Base-by-base conservation (phyloP, 139 green algal species). In the Chlorella sp. region DNA sequence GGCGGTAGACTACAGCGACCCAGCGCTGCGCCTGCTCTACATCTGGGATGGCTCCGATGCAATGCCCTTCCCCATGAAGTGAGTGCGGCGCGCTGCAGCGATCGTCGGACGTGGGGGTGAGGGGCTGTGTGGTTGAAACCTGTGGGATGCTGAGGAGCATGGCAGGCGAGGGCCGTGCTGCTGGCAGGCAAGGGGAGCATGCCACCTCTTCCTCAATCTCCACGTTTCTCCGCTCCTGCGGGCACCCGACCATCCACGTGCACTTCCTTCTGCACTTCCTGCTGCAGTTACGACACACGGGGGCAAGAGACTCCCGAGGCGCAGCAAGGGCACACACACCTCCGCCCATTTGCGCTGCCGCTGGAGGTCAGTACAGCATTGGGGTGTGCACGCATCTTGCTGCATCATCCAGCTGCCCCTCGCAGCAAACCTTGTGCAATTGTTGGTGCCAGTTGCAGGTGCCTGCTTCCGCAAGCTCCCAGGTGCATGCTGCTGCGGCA, bases 21-120 rank as follows among this genome's bases (percentile, higher is more conserved):
- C 40, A 24, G n/a, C 40, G 34, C 61, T 53, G 34, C 34, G 60
- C n/a, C 57, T 93, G 28, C 73, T 94, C 24, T 89, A 79, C 73
- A 40, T 94, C 32, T 95, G 92, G 92, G 92, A 95, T 83, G 89
- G 87, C 32, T 91, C 92, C 36, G 91, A 95, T 60, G 83, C 91
- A 2, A 37, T 89, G 34, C 91, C 92, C 26, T 89, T 92, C 32
- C 86, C 91, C 0, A 24, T 61, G 16, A 61, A 14, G 91, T 93
- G 53, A 73, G 89, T 37, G 21, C 0, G 16, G 0, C 34, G 19
- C 3, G 26, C 26, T 18, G 11, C 19, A 66, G 66, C 60, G 36
- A 22, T 15, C 7, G 39, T 11, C 0, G 40, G 39, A 40, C 22
- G 14, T 37, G 78, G 40, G 24, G 24, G 12, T 5, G 40, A 34